Conservation (phyloP, 2,329 filamentous ascomycete genomes). For the Colletotrichum sp. region DNA sequence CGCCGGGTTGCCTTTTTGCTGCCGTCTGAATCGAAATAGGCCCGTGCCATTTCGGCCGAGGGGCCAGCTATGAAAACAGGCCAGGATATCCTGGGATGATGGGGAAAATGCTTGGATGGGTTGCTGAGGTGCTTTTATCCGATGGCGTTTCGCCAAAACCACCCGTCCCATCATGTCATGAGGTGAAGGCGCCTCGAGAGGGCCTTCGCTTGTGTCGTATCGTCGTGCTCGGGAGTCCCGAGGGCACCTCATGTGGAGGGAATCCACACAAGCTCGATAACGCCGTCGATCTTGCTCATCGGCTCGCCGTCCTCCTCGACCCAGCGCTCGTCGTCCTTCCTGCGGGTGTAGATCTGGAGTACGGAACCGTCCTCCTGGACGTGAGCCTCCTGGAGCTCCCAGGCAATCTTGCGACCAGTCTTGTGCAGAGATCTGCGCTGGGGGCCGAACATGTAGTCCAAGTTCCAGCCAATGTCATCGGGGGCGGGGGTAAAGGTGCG, state of each 20-base stretch:
- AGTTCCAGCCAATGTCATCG: conserved; percentile 53
- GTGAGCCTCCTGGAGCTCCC: conserved; percentile 57
- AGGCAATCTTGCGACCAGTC: conserved; percentile 57
- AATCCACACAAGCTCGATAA: conserved; percentile 64
- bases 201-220: conserved; percentile 1
- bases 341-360: conserved; percentile 58
- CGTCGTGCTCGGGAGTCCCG: conserved; percentile 5
- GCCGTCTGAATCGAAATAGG: not conserved
- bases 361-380: conserved; percentile 54
- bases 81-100: not conserved
- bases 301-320: conserved; percentile 46
- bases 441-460: conserved; percentile 57
- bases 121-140: not conserved
- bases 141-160: not conserved
- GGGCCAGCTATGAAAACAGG: not conserved
- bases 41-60: not conserved
- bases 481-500: conserved; percentile 55
- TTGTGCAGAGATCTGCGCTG: conserved; percentile 51
- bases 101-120: not conserved
- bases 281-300: conserved; percentile 59
- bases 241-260: conserved; percentile 30
- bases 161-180: conserved; percentile 4
- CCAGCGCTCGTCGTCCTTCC: conserved; percentile 59
- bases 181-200: not conserved
- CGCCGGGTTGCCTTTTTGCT: conserved; percentile 1